Conservation (phyloP, 345 rosid species). For the Murraya paniculata region DNA sequence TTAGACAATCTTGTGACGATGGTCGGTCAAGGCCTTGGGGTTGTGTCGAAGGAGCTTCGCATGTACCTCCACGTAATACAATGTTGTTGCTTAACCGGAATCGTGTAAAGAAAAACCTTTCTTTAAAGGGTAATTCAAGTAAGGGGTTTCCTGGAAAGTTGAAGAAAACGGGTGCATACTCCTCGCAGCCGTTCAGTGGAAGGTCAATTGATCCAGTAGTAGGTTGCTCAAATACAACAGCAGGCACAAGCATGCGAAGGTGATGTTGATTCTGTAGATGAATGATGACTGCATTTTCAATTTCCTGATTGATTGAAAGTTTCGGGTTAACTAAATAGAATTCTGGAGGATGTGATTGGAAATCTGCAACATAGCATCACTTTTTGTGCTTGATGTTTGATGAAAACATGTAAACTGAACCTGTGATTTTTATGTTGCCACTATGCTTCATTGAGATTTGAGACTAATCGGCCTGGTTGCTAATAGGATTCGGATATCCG, state of each 20-base stretch:
- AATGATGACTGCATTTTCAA: background rate
- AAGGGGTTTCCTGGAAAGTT: constrained; percentile 55
- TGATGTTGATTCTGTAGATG: background rate
- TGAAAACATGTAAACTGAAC: background rate
- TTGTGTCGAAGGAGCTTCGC: constrained; percentile 58
- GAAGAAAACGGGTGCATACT: constrained; percentile 34
- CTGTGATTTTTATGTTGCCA: background rate
- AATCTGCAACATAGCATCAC: background rate
- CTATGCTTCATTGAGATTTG: background rate
- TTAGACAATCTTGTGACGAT: constrained; percentile 48
- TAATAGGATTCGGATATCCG: background rate
- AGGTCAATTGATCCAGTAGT: constrained; percentile 30
- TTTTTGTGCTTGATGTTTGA: background rate
- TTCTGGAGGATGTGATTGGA: background rate
- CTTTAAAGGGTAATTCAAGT: constrained; percentile 45
- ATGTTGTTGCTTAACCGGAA: constrained; percentile 48
- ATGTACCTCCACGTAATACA: constrained; percentile 44
- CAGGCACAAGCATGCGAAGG: constrained; percentile 18
- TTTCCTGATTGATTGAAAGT: background rate
- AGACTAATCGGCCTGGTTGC: background rate
- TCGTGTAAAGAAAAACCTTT: constrained; percentile 47
- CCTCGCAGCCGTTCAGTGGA: constrained; percentile 30
- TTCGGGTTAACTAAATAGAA: background rate
- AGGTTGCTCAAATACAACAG: constrained; percentile 38
- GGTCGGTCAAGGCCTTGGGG: constrained; percentile 65